Conservation (phyloP, 2,329 filamentous ascomycete species). For the Aspergillus pseudotamarii region DNA sequence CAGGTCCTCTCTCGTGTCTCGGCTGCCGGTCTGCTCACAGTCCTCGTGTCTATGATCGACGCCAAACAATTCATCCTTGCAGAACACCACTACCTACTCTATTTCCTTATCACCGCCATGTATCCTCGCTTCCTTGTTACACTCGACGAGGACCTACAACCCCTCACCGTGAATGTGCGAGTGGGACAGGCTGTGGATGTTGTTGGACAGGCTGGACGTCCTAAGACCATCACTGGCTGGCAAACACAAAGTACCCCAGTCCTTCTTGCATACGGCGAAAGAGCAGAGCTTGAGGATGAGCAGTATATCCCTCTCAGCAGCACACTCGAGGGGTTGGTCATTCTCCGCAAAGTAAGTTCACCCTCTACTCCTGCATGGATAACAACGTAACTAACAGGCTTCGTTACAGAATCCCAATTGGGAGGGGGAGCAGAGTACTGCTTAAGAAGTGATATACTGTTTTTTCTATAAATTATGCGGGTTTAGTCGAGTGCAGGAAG, state of each 20-base stretch:
- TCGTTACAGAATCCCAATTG: slow-evolving; percentile 49
- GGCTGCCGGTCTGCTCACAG: slow-evolving; percentile 83
- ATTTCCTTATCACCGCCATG: slow-evolving; percentile 96
- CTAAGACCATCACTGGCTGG: slow-evolving; percentile 99
- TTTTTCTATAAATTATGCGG: slow-evolving; percentile 21
- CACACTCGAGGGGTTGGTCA: slow-evolving; percentile 91
- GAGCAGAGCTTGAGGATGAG: slow-evolving; percentile 96
- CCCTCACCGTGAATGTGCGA: slow-evolving; percentile 91
- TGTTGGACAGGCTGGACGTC: slow-evolving; percentile 92
- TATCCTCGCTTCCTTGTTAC: slow-evolving; percentile 95
- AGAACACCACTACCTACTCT: slow-evolving; percentile 87
- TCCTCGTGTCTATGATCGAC: slow-evolving; percentile 91
- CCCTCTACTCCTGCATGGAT: neutral
- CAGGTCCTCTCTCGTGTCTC: slow-evolving; percentile 92
- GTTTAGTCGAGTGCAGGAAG: slow-evolving; percentile 22
- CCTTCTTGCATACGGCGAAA: slow-evolving; percentile 87
- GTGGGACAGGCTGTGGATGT: slow-evolving; percentile 98
- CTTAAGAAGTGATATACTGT: slow-evolving; percentile 34
- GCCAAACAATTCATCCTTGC: slow-evolving; percentile 80
- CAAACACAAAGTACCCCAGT: slow-evolving; percentile 99
- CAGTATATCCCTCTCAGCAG: slow-evolving; percentile 91
- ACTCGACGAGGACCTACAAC: slow-evolving; percentile 90
- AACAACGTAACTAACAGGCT: slow-evolving; percentile 26
- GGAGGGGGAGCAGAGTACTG: slow-evolving; percentile 31
- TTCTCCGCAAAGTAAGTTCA: slow-evolving; percentile 84